Evolutionary conservation across 768 basidiomycete genomes (phyloP).

Genomic region (Lyophyllum atratum): DNA sequence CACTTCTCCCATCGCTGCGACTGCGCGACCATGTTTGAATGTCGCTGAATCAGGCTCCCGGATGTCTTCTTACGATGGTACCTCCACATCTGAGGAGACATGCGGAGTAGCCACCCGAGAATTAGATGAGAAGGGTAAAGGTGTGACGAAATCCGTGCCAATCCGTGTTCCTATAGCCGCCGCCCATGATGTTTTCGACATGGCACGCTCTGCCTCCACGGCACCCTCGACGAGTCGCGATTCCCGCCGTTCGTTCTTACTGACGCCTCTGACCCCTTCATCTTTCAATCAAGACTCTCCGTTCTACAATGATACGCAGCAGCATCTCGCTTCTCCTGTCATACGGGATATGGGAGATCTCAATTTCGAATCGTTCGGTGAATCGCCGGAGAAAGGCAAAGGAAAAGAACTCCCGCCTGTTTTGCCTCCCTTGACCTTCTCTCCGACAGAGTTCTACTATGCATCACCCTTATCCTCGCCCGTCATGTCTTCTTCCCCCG

Average conservation of each 20-base stretch:
- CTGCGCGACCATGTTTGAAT: constrained; percentile 10
- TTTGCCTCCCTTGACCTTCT: constrained; percentile 67
- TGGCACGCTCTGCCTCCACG: constrained; percentile 21
- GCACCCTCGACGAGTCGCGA: constrained; percentile 24
- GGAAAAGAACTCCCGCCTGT: constrained; percentile 63
- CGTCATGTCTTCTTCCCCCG: constrained; percentile 30
- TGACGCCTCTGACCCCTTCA: constrained; percentile 26
- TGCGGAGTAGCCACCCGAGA: constrained; percentile 8
- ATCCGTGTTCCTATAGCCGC: constrained; percentile 38
- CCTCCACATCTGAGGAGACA: constrained; percentile 30
- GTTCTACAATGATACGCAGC: constrained; percentile 7
- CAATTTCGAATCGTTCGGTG: constrained; percentile 11
- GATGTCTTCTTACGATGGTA: constrained; percentile 31
- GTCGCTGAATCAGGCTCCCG: constrained; percentile 9
- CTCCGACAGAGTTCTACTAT: constrained; percentile 53
- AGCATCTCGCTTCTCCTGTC: constrained; percentile 17
- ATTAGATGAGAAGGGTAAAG: constrained; percentile 54
- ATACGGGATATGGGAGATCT: constrained; percentile 3
- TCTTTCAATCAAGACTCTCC: constrained; percentile 16
- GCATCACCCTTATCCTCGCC: constrained; percentile 40
- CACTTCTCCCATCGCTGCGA: constrained; percentile 3
- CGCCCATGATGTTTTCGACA: constrained; percentile 43
- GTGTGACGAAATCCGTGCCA: constrained; percentile 51
- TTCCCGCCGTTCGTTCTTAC: constrained; percentile 25
- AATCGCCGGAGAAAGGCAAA: constrained; percentile 49